phyloP scores from a whole-genome alignment of 1,139 yeast species.

The Kodamaea plutei region DNA sequence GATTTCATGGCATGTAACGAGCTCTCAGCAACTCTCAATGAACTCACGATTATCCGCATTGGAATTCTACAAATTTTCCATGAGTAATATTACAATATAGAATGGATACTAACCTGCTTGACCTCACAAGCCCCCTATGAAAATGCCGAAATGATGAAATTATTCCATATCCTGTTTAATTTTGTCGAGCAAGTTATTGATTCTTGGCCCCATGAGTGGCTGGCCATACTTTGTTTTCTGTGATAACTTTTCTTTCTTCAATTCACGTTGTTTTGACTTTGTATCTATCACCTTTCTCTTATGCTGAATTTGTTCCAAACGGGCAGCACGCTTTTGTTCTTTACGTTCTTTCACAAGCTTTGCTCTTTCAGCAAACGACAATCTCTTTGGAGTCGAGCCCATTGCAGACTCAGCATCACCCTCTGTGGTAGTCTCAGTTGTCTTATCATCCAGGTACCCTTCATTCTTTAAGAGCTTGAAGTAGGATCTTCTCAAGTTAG shows the following conservation, averaged over 20 bases:
- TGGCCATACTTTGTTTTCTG: conserved; percentile 74
- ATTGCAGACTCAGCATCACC: conserved; percentile 4
- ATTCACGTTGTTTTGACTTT: conserved; percentile 29
- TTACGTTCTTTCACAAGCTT: conserved; percentile 31
- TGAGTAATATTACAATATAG: too few species aligned
- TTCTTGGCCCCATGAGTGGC: conserved; percentile 88
- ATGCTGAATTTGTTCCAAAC: conserved; percentile 20
- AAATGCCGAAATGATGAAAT: too few species aligned
- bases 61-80: too few species aligned
- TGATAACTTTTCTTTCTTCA: conserved; percentile 47
- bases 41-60: too few species aligned
- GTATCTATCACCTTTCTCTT: conserved; percentile 14
- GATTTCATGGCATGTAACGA: too few species aligned
- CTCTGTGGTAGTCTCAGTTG: conserved; percentile 7
- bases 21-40: too few species aligned
- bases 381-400: conserved; percentile 6
- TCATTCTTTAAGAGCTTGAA: conserved; percentile 76
- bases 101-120: too few species aligned
- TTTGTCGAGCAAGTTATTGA: conserved; percentile 72
- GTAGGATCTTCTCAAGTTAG: conserved; percentile 79
- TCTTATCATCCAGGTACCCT: conserved; percentile 36
- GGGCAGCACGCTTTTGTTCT: conserved; percentile 25
- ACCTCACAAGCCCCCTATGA: too few species aligned
- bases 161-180: conserved; percentile 52
- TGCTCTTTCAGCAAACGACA: conserved; percentile 46